A percentile compares a stretch with the other conserved stretches of the same genome.
These are phyloP conservation scores for Fusarium succisae DNA, from an alignment of 2,329 filamentous ascomycete species.

Conservation along the genomic window DNA sequence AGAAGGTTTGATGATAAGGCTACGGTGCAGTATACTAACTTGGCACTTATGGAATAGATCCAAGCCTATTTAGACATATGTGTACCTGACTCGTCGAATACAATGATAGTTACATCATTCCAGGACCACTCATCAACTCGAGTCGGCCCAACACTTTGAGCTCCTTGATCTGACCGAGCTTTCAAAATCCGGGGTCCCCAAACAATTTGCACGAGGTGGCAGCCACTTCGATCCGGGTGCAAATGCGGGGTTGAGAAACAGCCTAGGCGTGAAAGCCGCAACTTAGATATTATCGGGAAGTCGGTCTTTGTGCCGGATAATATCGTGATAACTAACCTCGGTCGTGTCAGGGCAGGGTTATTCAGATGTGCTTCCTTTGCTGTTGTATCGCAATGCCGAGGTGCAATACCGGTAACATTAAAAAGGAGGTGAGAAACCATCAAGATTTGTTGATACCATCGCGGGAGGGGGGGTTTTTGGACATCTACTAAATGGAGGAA, in stretches of 20 bases:
- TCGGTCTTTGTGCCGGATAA: constrained; percentile 19
- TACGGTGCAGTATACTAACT: neutral
- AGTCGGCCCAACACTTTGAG: neutral
- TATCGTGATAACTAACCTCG: constrained; percentile 21
- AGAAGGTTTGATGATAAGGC: constrained; percentile 9
- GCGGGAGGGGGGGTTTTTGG: too few species aligned
- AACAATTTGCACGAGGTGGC: constrained; percentile 16
- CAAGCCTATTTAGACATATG: neutral
- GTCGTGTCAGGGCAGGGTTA: neutral
- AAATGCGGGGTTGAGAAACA: constrained; percentile 34
- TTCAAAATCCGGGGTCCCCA: neutral
- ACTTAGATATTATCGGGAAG: constrained; percentile 7
- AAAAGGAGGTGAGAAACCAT: neutral
- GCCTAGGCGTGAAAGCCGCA: neutral
- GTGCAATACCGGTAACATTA: too few species aligned
- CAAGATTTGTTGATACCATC: neutral
- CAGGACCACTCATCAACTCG: neutral
- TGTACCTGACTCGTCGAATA: constrained; percentile 10
- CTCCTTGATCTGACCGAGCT: neutral
- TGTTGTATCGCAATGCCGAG: constrained; percentile 1
- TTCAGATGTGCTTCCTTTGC: constrained; percentile 6
- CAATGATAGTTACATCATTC: neutral
- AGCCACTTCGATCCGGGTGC: constrained; percentile 31
- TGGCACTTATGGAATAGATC: neutral
- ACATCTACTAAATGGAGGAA: too few species aligned